Conservation (phyloP, 306 rosid genomes). For the Calophaca sinica region DNA sequence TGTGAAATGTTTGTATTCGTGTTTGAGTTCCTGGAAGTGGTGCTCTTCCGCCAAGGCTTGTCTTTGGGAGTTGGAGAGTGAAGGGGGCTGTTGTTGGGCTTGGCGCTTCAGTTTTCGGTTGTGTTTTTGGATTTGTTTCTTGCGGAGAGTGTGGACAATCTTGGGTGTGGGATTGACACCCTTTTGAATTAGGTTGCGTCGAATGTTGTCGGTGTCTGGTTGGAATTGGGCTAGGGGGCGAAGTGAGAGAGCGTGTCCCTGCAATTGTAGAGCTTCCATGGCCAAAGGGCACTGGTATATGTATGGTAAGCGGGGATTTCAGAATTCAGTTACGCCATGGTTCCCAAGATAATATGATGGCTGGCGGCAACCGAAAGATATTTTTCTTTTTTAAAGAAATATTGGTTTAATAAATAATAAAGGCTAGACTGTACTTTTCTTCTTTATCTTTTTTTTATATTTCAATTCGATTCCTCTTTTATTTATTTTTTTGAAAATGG, state of each 20-base stretch:
- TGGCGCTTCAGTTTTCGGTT: conserved; percentile 63
- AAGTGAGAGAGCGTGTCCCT: conserved; percentile 26
- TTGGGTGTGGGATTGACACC: conserved; percentile 76
- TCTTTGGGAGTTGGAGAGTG: conserved; percentile 55
- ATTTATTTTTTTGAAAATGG: too few relatives aligned
- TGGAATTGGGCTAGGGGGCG: conserved; percentile 57
- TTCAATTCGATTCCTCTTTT: too few relatives aligned
- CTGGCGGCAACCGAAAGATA: conserved; percentile 7
- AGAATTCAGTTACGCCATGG: neutral
- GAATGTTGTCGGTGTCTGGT: conserved; percentile 70
- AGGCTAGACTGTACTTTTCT: too few relatives aligned
- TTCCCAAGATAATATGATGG: neutral
- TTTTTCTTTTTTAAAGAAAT: neutral
- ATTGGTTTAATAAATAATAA: too few relatives aligned
- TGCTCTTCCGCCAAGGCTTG: conserved; percentile 60
- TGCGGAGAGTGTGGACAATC: conserved; percentile 81
- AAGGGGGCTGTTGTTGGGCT: conserved; percentile 45
- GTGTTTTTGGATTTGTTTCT: conserved; percentile 82
- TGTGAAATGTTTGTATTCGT: conserved; percentile 65
- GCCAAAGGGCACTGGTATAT: neutral
- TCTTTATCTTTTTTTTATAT: too few relatives aligned
- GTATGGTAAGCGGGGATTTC: neutral
- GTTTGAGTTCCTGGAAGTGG: conserved; percentile 60
- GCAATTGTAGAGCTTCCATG: conserved; percentile 72
- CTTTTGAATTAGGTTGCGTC: conserved; percentile 58